These are phyloP conservation scores for Saprolegnia parasitica DNA, from an alignment of 352 stramenopile genomes.

Conservation along the genomic window DNA sequence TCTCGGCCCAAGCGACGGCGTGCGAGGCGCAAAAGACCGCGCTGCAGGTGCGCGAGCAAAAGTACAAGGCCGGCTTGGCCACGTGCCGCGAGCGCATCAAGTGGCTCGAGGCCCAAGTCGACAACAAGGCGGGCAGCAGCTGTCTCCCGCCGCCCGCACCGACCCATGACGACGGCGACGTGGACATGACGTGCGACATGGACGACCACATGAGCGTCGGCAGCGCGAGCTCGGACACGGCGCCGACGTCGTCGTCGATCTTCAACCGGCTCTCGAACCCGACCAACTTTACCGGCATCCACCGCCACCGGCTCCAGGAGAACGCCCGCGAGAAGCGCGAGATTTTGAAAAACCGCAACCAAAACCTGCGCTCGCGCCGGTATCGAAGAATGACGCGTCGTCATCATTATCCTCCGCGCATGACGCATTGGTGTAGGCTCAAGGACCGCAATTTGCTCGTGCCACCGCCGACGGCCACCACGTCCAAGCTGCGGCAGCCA, in stretches of 20 bases:
- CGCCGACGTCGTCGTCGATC: slow-evolving; percentile 46
- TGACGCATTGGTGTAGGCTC: slow-evolving; percentile 8
- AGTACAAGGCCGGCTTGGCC: slow-evolving; percentile 47
- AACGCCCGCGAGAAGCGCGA: slow-evolving; percentile 71
- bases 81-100: slow-evolving; percentile 54
- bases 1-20: slow-evolving; percentile 43
- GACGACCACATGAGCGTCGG: slow-evolving; percentile 39
- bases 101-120: slow-evolving; percentile 60
- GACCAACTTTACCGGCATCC: slow-evolving; percentile 84
- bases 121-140: slow-evolving; percentile 10
- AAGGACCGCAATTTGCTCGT: slow-evolving; percentile 25
- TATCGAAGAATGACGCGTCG: slow-evolving; percentile 40
- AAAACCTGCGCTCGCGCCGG: slow-evolving; percentile 66
- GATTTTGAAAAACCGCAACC: slow-evolving; percentile 62
- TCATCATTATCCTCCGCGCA: neutral
- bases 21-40: slow-evolving; percentile 48
- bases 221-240: slow-evolving; percentile 55
- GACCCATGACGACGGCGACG: slow-evolving; percentile 33
- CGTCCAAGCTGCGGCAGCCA: slow-evolving; percentile 20
- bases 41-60: slow-evolving; percentile 43
- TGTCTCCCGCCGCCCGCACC: slow-evolving; percentile 15
- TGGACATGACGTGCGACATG: slow-evolving; percentile 38
- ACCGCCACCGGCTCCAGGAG: slow-evolving; percentile 80
- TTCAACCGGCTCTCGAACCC: slow-evolving; percentile 83
- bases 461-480: neutral